phyloP scores from a whole-genome alignment of 2,329 filamentous ascomycete species.

The Gliomastix tumulicola region DNA sequence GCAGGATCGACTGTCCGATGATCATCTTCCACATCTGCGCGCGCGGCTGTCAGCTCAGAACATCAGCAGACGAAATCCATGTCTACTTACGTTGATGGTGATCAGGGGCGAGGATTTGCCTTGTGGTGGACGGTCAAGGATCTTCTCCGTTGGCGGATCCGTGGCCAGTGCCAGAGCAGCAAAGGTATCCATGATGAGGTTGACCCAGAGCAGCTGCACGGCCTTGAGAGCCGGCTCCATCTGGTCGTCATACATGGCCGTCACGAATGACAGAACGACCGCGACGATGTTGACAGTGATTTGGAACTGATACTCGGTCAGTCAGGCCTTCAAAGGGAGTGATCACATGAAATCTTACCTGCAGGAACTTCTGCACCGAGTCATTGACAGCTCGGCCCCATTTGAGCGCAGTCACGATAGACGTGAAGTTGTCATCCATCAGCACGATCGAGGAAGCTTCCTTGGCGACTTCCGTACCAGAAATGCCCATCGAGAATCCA shows the following conservation, averaged over 20 bases:
- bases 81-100: constrained; percentile 38
- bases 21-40: constrained; percentile 59
- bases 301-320: constrained; percentile 54
- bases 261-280: constrained; percentile 57
- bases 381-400: constrained; percentile 67
- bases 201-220: constrained; percentile 60
- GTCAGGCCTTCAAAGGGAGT: too few relatives aligned
- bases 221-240: constrained; percentile 56
- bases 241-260: constrained; percentile 48
- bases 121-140: constrained; percentile 47
- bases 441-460: constrained; percentile 63
- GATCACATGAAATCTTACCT: too few relatives aligned
- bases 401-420: constrained; percentile 59
- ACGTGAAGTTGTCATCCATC: constrained; percentile 59
- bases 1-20: constrained; percentile 52
- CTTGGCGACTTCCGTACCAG: constrained; percentile 61
- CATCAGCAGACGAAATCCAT: too few relatives aligned
- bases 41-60: too few relatives aligned
- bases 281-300: constrained; percentile 67
- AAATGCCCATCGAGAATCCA: constrained; percentile 62
- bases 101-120: constrained; percentile 66
- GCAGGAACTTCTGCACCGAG: constrained; percentile 61
- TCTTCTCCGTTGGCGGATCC: constrained; percentile 49
- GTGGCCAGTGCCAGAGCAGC: constrained; percentile 59
- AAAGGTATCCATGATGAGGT: constrained; percentile 65